phyloP scores from a whole-genome alignment of 2,329 filamentous ascomycete genomes.

The Colletotrichum lupini region DNA sequence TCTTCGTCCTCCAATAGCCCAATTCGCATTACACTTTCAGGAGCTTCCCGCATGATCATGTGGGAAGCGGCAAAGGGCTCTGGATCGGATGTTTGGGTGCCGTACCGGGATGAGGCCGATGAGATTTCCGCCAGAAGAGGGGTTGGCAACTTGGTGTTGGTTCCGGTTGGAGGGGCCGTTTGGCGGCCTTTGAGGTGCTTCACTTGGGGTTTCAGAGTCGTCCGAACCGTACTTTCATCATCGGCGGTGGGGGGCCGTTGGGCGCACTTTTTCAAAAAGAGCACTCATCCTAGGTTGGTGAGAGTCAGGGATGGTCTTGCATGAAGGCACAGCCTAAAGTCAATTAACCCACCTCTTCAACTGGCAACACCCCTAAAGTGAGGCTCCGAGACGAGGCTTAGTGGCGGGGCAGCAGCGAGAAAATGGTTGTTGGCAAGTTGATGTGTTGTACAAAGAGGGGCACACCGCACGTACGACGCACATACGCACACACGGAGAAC shows the following conservation, averaged over 20 bases:
- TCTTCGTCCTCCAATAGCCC: neutral
- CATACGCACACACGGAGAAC: neutral
- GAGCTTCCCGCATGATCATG: neutral
- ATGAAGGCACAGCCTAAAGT: neutral
- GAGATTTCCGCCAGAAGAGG: neutral
- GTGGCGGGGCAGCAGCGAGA: neutral
- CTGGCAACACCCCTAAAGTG: neutral
- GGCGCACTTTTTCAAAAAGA: too few species aligned
- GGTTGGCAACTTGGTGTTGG: too few species aligned
- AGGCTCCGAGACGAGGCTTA: neutral
- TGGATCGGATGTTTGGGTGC: neutral
- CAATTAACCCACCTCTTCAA: neutral
- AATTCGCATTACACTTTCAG: neutral
- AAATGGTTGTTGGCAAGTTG: neutral
- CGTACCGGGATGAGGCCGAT: neutral
- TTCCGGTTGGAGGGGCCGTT: neutral
- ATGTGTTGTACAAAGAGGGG: neutral
- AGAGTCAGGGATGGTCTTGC: neutral
- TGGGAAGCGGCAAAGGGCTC: neutral
- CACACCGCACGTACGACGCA: too few species aligned
- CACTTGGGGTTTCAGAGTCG: constrained; percentile 6
- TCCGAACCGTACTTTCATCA: neutral
- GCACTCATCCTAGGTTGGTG: neutral
- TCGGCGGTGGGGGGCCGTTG: neutral
- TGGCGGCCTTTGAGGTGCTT: neutral